A percentile compares a stretch with the other conserved stretches of the same genome.
phyloP scores from a whole-genome alignment of 1,139 yeast genomes.

The Sugiyamaella castrensis region DNA sequence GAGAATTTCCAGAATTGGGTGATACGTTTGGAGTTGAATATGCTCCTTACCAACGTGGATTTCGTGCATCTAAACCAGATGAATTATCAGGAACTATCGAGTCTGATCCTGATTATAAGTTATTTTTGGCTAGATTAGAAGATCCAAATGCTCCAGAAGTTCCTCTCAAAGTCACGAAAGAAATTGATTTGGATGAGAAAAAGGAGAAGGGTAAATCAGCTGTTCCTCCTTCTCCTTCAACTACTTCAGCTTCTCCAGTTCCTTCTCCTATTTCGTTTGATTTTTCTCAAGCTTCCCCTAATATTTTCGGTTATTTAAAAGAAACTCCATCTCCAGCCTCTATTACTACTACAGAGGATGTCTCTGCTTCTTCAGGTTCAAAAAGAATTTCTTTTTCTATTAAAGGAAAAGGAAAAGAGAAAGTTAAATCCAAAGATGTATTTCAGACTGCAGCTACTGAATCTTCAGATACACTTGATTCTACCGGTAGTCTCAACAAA shows the following conservation, averaged over 20 bases:
- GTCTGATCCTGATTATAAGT: constrained; percentile 22
- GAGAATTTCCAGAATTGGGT: constrained; percentile 12
- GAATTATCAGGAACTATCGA: constrained; percentile 23
- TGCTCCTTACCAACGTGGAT: constrained; percentile 28
- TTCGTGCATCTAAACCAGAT: constrained; percentile 18
- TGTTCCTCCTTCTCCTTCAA: too few relatives aligned
- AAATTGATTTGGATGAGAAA: too few relatives aligned
- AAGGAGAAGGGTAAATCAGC: too few relatives aligned
- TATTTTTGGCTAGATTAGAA: constrained; percentile 20
- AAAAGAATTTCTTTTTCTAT: not conserved
- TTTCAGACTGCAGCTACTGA: not conserved
- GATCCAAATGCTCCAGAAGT: constrained; percentile 8
- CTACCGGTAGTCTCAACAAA: too few relatives aligned
- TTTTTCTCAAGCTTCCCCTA: too few relatives aligned
- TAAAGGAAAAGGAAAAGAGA: not conserved
- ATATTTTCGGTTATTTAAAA: too few relatives aligned
- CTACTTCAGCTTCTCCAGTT: not conserved
- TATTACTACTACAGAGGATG: too few relatives aligned
- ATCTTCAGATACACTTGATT: too few relatives aligned
- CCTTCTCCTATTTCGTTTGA: too few relatives aligned
- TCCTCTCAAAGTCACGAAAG: not conserved
- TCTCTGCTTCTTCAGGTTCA: too few relatives aligned
- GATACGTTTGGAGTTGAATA: constrained; percentile 22
- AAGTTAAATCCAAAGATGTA: not conserved
- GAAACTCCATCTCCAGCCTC: too few relatives aligned